Conservation (phyloP, 441 rosid species). For the Adansonia gregorii region DNA sequence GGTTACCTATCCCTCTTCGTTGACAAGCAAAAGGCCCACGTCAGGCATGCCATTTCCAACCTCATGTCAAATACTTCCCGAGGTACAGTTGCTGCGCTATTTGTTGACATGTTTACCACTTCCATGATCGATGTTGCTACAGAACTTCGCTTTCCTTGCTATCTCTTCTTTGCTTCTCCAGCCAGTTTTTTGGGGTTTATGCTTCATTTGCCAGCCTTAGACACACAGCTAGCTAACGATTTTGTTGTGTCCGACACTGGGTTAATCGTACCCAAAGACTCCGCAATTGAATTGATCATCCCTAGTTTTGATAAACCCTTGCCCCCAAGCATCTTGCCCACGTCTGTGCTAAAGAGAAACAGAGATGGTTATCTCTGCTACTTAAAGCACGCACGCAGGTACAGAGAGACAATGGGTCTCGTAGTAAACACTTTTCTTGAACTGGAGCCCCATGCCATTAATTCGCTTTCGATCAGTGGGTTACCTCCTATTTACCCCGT, state of each 20-base stretch:
- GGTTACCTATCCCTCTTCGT: slow-evolving; percentile 17
- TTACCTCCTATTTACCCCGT: slow-evolving; percentile 46
- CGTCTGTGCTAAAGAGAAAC: slow-evolving; percentile 21
- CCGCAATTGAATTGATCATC: slow-evolving; percentile 2
- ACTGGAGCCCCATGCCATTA: slow-evolving; percentile 46
- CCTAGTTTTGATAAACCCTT: slow-evolving; percentile 19
- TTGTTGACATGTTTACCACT: slow-evolving; percentile 26
- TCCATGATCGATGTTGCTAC: slow-evolving; percentile 23
- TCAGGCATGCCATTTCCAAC: slow-evolving; percentile 14
- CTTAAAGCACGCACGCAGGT: slow-evolving; percentile 17
- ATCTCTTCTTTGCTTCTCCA: slow-evolving; percentile 34
- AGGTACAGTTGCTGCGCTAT: background rate
- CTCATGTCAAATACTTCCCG: background rate
- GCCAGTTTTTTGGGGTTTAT: slow-evolving; percentile 36
- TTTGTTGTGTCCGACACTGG: slow-evolving; percentile 24
- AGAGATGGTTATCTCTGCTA: slow-evolving; percentile 28
- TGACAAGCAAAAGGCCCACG: slow-evolving; percentile 8
- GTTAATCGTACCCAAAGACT: slow-evolving; percentile 20
- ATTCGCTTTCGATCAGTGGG: slow-evolving; percentile 20
- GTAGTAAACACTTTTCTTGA: slow-evolving; percentile 52
- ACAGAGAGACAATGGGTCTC: slow-evolving; percentile 43
- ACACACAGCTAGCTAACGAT: slow-evolving; percentile 16
- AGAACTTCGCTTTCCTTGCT: slow-evolving; percentile 30
- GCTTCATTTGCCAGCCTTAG: slow-evolving; percentile 28
- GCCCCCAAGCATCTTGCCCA: slow-evolving; percentile 12